These are phyloP conservation scores for Pilasporangium apinafurcum DNA, from an alignment of 352 stramenopile genomes.

Conservation along the genomic window DNA sequence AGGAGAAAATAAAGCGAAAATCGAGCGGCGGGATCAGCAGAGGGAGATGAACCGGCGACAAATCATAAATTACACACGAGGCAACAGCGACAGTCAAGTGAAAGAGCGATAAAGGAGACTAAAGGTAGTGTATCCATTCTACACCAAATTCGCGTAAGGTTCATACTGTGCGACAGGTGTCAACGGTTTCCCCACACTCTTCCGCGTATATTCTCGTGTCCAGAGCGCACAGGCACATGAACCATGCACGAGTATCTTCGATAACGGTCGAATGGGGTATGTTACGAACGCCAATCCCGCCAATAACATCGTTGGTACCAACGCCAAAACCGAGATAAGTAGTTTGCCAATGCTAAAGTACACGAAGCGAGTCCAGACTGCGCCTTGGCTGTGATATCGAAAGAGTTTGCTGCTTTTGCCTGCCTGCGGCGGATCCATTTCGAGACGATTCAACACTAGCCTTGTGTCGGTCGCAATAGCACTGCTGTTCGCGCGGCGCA, in stretches of 20 bases:
- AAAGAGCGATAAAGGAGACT: too few relatives aligned
- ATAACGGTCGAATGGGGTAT: conserved; percentile 50
- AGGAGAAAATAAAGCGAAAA: too few relatives aligned
- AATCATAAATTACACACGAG: conserved; percentile 22
- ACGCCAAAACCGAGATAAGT: conserved; percentile 45
- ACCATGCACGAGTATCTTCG: conserved; percentile 22
- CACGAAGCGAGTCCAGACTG: conserved; percentile 60
- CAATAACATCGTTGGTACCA: conserved; percentile 50
- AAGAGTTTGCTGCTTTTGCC: conserved; percentile 33
- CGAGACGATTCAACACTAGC: conserved; percentile 51
- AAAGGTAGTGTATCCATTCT: too few relatives aligned
- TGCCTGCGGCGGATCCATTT: conserved; percentile 13
- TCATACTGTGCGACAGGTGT: conserved; percentile 14
- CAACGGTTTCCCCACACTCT: conserved; percentile 47
- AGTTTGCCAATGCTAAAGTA: conserved; percentile 68
- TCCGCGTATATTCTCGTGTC: conserved; percentile 64
- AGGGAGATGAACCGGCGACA: not conserved
- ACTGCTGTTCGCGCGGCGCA: conserved; percentile 71
- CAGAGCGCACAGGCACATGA: conserved; percentile 47
- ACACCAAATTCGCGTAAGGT: conserved; percentile 30
- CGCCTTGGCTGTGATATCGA: conserved; percentile 44
- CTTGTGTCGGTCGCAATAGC: conserved; percentile 36
- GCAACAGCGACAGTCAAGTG: not conserved
- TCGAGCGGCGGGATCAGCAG: not conserved
- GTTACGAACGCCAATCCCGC: conserved; percentile 40